Evolutionary conservation across 176 grass and related monocot species (phyloP).

Genomic region (Paspalum notatum): DNA sequence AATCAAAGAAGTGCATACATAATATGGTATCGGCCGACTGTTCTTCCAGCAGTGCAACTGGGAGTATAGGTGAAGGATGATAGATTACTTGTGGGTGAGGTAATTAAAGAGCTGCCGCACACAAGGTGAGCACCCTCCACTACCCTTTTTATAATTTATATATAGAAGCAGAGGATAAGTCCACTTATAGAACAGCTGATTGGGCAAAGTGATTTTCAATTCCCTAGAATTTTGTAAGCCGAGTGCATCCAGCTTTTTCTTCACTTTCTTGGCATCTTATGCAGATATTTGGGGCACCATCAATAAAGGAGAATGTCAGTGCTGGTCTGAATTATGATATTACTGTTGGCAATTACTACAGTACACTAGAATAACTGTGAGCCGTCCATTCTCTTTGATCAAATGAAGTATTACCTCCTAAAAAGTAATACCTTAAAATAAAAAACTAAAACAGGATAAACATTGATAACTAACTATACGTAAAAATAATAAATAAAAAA

Average conservation of each 20-base stretch:
- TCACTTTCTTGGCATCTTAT: conserved; percentile 29
- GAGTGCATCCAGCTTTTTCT: conserved; percentile 38
- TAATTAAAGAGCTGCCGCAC: neutral
- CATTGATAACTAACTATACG: too few relatives aligned
- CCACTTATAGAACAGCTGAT: neutral
- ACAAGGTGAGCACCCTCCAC: conserved; percentile 4
- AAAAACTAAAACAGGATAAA: too few relatives aligned
- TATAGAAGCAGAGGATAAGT: neutral
- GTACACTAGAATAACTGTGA: too few relatives aligned
- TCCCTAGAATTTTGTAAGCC: conserved; percentile 8
- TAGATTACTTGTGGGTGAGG: neutral
- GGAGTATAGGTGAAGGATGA: neutral
- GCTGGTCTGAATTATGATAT: neutral
- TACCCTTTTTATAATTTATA: neutral
- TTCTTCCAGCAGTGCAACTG: neutral
- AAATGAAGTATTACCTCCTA: too few relatives aligned
- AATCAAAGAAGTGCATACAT: neutral
- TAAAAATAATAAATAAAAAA: too few relatives aligned
- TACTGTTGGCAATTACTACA: too few relatives aligned
- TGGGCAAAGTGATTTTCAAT: neutral
- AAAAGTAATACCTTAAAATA: too few relatives aligned
- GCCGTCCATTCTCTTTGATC: too few relatives aligned
- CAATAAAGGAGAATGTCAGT: conserved; percentile 19
- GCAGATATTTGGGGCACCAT: conserved; percentile 6
- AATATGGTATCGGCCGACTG: neutral